phyloP scores from a whole-genome alignment of 495 filamentous ascomycete species.

The Cryomyces minteri region DNA sequence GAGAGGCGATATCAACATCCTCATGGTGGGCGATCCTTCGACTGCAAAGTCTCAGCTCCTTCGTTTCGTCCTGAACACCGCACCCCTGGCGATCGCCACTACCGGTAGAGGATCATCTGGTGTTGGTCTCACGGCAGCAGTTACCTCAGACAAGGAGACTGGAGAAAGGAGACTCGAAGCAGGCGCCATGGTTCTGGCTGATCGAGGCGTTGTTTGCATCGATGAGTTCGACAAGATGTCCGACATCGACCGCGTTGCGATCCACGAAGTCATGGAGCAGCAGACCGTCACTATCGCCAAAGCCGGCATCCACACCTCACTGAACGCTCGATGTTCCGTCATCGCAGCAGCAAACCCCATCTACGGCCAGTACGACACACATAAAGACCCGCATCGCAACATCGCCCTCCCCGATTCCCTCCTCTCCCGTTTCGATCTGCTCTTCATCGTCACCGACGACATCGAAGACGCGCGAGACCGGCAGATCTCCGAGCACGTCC shows the following conservation, averaged over 20 bases:
- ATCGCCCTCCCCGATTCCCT: slow-evolving; percentile 96
- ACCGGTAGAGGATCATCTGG: slow-evolving; percentile 95
- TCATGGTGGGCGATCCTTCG: slow-evolving; percentile 98
- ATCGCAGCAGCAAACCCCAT: slow-evolving; percentile 95
- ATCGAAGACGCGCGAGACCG: slow-evolving; percentile 86
- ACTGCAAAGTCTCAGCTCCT: slow-evolving; percentile 97
- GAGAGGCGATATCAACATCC: slow-evolving; percentile 95
- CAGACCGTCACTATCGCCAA: slow-evolving; percentile 99
- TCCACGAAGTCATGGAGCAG: slow-evolving; percentile 99
- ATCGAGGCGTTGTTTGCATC: slow-evolving; percentile 95
- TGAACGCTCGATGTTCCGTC: slow-evolving; percentile 94
- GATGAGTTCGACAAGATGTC: slow-evolving; percentile 99
- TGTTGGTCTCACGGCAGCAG: slow-evolving; percentile 93
- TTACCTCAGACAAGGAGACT: slow-evolving; percentile 93
- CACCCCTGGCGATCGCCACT: slow-evolving; percentile 89
- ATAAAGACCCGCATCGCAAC: slow-evolving; percentile 97
- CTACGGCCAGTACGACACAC: slow-evolving; percentile 94
- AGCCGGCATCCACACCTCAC: slow-evolving; percentile 92
- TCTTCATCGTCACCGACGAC: slow-evolving; percentile 96
- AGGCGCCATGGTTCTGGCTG: slow-evolving; percentile 96
- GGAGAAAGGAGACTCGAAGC: slow-evolving; percentile 90
- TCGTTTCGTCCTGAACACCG: slow-evolving; percentile 94
- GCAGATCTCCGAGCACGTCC: slow-evolving; percentile 86
- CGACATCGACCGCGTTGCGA: slow-evolving; percentile 92
- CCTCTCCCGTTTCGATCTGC: slow-evolving; percentile 93